Base-by-base conservation (phyloP, 1,284 basidiomycete species). In the Fomitiporia mediterranea region DNA sequence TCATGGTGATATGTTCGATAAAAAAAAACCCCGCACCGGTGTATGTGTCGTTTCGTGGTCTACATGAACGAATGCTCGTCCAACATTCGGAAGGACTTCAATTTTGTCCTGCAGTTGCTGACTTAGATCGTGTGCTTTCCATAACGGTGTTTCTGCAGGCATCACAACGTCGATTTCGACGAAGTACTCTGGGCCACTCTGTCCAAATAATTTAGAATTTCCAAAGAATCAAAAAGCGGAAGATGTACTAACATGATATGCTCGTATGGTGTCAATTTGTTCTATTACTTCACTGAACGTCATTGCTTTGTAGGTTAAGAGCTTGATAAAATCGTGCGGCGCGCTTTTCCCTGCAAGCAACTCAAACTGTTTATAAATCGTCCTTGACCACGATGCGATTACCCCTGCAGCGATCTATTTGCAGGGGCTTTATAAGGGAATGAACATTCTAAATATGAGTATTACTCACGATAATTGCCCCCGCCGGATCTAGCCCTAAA, bases 121-220 rank as follows among this genome's bases (percentile, higher is more conserved):
- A 53, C 89, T 87, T 58, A 97, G 71, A 69, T 98, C 95, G 70
- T 98, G 95, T 15, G 94, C 91, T 67, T 89, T 85, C 86, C 89
- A 91, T 0, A 98, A 73, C 0, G 94, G 91, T 40, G 94, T 97
- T 59, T 86, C 83, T 3, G 87, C 89, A 62, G 87, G 80, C 84
- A 99, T 92, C 23, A 98, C 95, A 53, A 98, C 84, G 70, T 98
- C 96, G 7, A 98, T 81, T 71, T 98, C 95, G 47, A 98, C 94
- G 66, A 94, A 91, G 67, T 93, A 96, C 57, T 93, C 80, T 72
- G 93, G 72, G 21, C 53, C 57, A 35, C 52, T 59, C 57, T 55
- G 25, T 51, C 27, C 21, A 49, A 17, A 38, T 25, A 69, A 64
- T 84, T 87, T 81, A 53, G 53, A 50, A 49, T 30, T 21, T 27